Evolutionary conservation across 78 protist genomes (phyloP), one percentile per base, ranked within the genome.

Genomic region (Dictyostelium capitatum): DNA sequence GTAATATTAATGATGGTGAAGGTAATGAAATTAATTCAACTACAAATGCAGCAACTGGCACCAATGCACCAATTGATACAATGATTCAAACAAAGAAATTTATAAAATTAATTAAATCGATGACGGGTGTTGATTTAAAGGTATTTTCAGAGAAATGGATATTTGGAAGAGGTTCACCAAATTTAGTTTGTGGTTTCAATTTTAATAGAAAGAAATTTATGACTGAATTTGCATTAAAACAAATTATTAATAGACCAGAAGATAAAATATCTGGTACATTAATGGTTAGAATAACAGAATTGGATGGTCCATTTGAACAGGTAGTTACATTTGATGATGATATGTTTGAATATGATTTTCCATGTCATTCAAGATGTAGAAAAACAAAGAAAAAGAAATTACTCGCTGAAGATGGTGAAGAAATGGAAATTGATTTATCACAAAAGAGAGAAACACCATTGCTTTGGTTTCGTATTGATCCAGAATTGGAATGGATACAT

Each of bases 391-490:
- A 79, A 57, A 83, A 82, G 43, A 79, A 78, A 41, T 43, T 84
- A 30, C 25, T 82, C 12, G 30, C 90, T 0, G 89, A 75, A 7
- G 93, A 82, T 59, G 89, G 84, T 19, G 90, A 82, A n/a, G 92
- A 80, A 64, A 82, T 74, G 80, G 90, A 72, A 30, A 79, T 77
- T 67, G 89, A 79, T 79, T 28, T 83, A 8, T 77, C 89, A 53
- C 89, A 70, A 28, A 82, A 92, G 30, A 54, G 91, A 46, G 97
- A 89, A 20, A 89, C 95, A 17, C 97, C 97, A 14, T 37, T 95
- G 10, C 54, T 84, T 4, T 91, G 95, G 96, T 43, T 95, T 47
- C 51, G 97, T 8, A 80, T 95, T 54, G 97, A 95, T 79, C 97
- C 97, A 43, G 97, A 95, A 10, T 19, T 91, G 10, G 95, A 84